phyloP scores from a whole-genome alignment of 2,329 filamentous ascomycete genomes.

The Fusarium nematophilum region DNA sequence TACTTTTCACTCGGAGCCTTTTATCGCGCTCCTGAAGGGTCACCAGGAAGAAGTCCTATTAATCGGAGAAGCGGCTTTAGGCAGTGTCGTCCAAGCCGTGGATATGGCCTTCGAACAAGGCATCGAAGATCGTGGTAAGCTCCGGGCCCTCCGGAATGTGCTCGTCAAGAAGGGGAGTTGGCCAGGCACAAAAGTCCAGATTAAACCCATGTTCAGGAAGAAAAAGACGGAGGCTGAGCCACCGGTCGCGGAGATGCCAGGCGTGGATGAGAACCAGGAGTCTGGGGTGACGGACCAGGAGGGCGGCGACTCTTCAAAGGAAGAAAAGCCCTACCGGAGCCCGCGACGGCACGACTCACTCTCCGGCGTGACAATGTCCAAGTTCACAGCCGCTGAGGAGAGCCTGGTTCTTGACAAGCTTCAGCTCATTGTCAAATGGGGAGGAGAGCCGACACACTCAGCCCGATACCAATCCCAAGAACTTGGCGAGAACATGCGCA shows the following conservation, averaged over 20 bases:
- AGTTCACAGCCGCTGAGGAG: constrained; percentile 93
- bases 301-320: constrained; percentile 39
- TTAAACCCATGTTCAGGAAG: constrained; percentile 99
- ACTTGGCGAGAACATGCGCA: constrained; percentile 93
- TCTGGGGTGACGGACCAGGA: constrained; percentile 35
- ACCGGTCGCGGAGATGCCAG: constrained; percentile 47
- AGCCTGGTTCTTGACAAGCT: constrained; percentile 94
- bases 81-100: constrained; percentile 90
- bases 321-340: constrained; percentile 41
- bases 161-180: constrained; percentile 92
- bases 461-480: constrained; percentile 97
- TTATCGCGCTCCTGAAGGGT: constrained; percentile 92
- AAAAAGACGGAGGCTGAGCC: constrained; percentile 73
- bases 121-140: constrained; percentile 86
- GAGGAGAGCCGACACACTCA: constrained; percentile 96
- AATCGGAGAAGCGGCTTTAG: constrained; percentile 88
- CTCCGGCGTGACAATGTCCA: constrained; percentile 90
- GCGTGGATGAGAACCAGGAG: constrained; percentile 45
- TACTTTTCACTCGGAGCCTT: constrained; percentile 96
- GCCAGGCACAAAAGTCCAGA: constrained; percentile 97
- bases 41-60: constrained; percentile 96
- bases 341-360: constrained; percentile 83
- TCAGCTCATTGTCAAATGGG: constrained; percentile 99
- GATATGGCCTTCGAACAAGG: constrained; percentile 81
- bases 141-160: constrained; percentile 86